Base-by-base conservation (phyloP, 306 rosid species). In the Vigna hirtella region DNA sequence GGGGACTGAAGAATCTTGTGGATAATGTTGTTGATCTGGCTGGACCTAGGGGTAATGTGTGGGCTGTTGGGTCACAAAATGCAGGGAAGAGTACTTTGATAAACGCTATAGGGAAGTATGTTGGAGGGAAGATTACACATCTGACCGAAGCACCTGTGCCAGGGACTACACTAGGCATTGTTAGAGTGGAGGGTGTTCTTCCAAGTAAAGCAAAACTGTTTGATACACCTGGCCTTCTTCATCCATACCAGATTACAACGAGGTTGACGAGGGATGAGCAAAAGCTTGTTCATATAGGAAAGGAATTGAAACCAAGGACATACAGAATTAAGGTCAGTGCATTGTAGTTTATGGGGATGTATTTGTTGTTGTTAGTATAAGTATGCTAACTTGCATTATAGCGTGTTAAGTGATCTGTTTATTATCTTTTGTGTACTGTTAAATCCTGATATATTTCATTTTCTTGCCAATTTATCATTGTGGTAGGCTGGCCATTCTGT, bases 21-120 rank as follows among this genome's bases (percentile, higher is more conserved):
- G 95, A 92, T 16, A 89, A 90, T 81, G 83, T 94, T 49, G 58
- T 83, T 38, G 77, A 38, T 36, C 85, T 95, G 83, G 98, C 86
- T 4, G 98, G 98, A 64, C 82, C 89, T 8, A 86, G 98, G 78
- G 98, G 98, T 58, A 89, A 88, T 70, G 95, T 92, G 70, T 95
- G 98, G 98, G 92, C 90, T 18, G 83, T 95, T 72, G 98, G 98
- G 70, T 96, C 98, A 1, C 98, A 95, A 67, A 95, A 95, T 82
- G 98, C 97, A 1, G 98, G 98, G 59, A 95, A 95, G 88, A 92
- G 98, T 72, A 95, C 98, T 1, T 69, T 92, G 74, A 89, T 95
- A 52, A 95, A 95, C 70, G 86, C 95, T 1, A 85, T 92, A 11
- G 98, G 97, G 42, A 89, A 81, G 79, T 50, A 77, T 77, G 85